These are phyloP conservation scores for Alternaria ventricosa DNA, from an alignment of 2,329 filamentous ascomycete species.

Conservation along the genomic window DNA sequence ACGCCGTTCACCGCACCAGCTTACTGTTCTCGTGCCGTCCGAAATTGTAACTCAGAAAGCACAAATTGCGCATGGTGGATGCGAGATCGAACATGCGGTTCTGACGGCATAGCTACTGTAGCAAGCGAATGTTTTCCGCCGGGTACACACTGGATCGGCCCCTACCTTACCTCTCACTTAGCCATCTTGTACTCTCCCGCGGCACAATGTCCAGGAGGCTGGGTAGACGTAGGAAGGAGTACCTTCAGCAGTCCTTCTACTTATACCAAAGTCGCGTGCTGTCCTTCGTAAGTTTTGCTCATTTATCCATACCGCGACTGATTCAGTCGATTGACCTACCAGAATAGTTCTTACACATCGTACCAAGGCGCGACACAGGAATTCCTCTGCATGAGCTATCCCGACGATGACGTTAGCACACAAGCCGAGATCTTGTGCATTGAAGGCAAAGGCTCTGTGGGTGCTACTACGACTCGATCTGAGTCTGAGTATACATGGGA, in stretches of 20 bases:
- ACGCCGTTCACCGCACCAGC: neutral
- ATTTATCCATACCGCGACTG: neutral
- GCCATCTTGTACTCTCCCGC: neutral
- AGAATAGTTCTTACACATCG: neutral
- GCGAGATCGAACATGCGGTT: neutral
- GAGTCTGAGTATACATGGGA: neutral
- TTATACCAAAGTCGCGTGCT: neutral
- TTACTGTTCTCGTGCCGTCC: neutral
- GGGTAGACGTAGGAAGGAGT: neutral
- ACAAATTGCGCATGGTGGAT: neutral
- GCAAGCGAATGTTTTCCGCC: neutral
- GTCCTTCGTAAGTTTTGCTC: neutral
- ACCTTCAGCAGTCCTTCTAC: neutral
- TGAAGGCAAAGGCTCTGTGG: neutral
- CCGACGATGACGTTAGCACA: neutral
- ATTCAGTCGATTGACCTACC: neutral
- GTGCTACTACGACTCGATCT: neutral
- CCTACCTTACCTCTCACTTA: neutral
- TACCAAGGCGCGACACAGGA: no score
- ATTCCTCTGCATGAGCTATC: no score
- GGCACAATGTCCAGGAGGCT: neutral
- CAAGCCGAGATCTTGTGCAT: neutral
- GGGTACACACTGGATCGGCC: neutral
- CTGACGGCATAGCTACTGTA: no score
- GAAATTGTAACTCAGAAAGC: neutral